These are phyloP conservation scores for Crithidia sp. DNA, from an alignment of 208 protist species.

Conservation along the genomic window DNA sequence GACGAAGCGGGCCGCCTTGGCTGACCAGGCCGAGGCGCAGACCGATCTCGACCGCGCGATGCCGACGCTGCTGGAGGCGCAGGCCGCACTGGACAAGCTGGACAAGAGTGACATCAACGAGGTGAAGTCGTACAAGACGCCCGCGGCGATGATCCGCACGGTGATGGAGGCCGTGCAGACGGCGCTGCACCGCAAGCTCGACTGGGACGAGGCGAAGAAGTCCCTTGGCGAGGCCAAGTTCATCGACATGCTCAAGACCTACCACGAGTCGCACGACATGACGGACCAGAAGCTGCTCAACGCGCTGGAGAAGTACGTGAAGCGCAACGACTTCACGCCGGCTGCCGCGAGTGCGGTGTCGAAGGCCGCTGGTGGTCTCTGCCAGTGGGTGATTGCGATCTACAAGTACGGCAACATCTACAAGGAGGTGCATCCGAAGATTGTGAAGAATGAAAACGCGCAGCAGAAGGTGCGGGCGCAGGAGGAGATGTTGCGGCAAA, in stretches of 20 bases:
- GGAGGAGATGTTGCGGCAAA: constrained; percentile 94
- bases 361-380: constrained; percentile 94
- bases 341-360: constrained; percentile 93
- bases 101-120: constrained; percentile 98
- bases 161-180: constrained; percentile 98
- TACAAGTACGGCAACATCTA: constrained; percentile 97
- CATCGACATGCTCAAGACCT: constrained; percentile 95
- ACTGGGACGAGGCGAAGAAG: constrained; percentile 97
- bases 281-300: constrained; percentile 95
- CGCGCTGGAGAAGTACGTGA: constrained; percentile 96
- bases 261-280: constrained; percentile 97
- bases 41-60: constrained; percentile 96
- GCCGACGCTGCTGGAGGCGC: constrained; percentile 95
- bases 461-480: constrained; percentile 93
- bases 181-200: constrained; percentile 91
- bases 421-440: constrained; percentile 97
- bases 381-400: constrained; percentile 98
- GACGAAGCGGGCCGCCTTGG: constrained; percentile 88
- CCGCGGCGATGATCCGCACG: constrained; percentile 93
- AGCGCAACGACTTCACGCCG: constrained; percentile 93
- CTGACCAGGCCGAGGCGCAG: constrained; percentile 93
- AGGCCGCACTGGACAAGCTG: constrained; percentile 96
- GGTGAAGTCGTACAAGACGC: constrained; percentile 97
- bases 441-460: constrained; percentile 94
- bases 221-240: constrained; percentile 97